phyloP scores from a whole-genome alignment of 2,329 filamentous ascomycete genomes.

The Pseudomassariella vexata region DNA sequence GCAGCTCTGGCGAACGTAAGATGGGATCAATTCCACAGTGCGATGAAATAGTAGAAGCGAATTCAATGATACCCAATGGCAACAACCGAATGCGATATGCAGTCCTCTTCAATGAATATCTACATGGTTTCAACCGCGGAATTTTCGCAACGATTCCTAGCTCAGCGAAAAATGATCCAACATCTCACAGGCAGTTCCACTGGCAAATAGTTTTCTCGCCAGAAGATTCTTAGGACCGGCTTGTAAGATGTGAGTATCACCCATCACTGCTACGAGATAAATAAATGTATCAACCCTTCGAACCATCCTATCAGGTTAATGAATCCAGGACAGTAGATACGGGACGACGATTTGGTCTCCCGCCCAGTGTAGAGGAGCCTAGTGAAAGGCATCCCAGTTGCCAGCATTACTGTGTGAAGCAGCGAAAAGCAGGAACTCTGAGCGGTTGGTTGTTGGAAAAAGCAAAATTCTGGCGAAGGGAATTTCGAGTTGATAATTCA shows the following conservation, averaged over 20 bases:
- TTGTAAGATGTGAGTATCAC: slow-evolving; percentile 58
- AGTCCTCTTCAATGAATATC: no score
- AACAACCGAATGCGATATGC: no score
- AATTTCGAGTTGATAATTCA: no score
- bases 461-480: no score
- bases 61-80: no score
- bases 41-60: no score
- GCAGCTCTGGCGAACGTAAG: slow-evolving; percentile 54
- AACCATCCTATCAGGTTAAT: slow-evolving; percentile 71
- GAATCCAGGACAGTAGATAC: slow-evolving; percentile 86
- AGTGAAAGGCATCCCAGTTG: slow-evolving; percentile 22
- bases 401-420: slow-evolving; percentile 26
- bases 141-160: no score
- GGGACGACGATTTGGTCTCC: slow-evolving; percentile 49
- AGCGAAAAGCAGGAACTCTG: slow-evolving; percentile 20
- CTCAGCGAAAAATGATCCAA: no score
- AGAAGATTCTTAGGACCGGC: slow-evolving; percentile 53
- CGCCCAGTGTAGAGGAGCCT: slow-evolving; percentile 24
- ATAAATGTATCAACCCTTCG: slow-evolving; percentile 69
- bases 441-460: slow-evolving; percentile 20
- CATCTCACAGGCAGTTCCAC: no score
- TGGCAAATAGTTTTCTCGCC: no score
- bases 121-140: no score
- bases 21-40: slow-evolving; percentile 54
- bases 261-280: slow-evolving; percentile 35